These are phyloP conservation scores for Cutaneotrichosporon spelunceum DNA, from an alignment of 1,284 basidiomycete species.

Conservation along the genomic window DNA sequence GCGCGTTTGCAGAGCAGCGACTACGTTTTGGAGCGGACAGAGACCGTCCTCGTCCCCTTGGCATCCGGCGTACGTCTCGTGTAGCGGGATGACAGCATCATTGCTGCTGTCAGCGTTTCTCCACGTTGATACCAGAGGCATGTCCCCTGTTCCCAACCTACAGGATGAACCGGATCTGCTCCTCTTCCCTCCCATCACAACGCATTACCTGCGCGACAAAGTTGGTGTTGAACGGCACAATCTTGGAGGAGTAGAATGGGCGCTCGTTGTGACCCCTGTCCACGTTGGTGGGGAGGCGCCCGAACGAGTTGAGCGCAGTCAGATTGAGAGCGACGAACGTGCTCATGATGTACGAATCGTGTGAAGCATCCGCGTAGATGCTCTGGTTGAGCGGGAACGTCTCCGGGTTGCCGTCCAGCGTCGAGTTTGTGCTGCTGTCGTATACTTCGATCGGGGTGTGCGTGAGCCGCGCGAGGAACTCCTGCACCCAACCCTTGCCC, in stretches of 20 bases:
- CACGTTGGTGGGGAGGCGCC: conserved; percentile 24
- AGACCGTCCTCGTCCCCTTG: conserved; percentile 67
- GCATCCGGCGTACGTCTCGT: conserved; percentile 66
- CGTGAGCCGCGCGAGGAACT: conserved; percentile 73
- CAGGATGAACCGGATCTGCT: conserved; percentile 49
- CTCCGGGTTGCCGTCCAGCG: conserved; percentile 64
- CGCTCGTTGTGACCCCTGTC: conserved; percentile 29
- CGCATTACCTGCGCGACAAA: conserved; percentile 45
- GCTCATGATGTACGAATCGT: conserved; percentile 68
- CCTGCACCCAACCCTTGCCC: conserved; percentile 80
- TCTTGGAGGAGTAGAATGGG: conserved; percentile 63
- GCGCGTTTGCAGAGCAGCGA: conserved; percentile 65
- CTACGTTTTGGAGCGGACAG: conserved; percentile 72
- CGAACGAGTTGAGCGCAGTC: conserved; percentile 48
- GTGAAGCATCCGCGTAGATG: conserved; percentile 60
- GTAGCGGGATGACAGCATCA: conserved; percentile 80
- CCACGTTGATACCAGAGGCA: too few relatives aligned
- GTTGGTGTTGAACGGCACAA: conserved; percentile 69
- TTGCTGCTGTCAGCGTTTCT: conserved; percentile 52
- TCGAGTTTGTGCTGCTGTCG: conserved; percentile 75
- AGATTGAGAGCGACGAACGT: conserved; percentile 72
- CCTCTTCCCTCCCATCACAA: conserved; percentile 32
- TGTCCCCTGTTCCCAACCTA: conserved; percentile 16
- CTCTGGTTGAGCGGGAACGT: conserved; percentile 77
- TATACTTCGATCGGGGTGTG: conserved; percentile 64